Base-by-base conservation (phyloP, 1,139 yeast genomes). In the Kurtzmaniella quercitrusa region DNA sequence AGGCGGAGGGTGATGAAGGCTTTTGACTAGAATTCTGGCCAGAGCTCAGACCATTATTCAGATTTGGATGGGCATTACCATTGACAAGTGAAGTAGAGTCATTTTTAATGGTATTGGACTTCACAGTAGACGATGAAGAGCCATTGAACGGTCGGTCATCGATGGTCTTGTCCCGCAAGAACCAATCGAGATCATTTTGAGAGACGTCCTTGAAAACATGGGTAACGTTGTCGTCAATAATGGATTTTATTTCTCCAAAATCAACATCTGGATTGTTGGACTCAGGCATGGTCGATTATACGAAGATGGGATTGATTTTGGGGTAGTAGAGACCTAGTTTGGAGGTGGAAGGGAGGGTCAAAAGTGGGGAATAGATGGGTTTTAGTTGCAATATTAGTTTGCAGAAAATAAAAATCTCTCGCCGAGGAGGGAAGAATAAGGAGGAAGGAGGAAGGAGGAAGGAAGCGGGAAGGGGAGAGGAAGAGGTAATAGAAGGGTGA, bases 161-260 rank as follows among this genome's bases (percentile, higher is more conserved):
- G 10, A 56, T 52, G 19, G 49, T 47, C 3, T 60, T 48, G 44
- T 63, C 69, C 45, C 81, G 61, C 16, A 79, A 60, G 47, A 79
- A 67, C 83, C 82, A 79, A 50, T 76, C 75, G 12, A 72, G 67
- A 46, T 72, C 76, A 17, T 61, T 57, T 41, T 58, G 61, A 31
- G 58, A 56, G 16, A 69, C 62, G 2, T 67, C 71, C 43, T 59
- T 56, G 25, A 62, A 53, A 41, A 57, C 55, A 9, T 48, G 42
- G 37, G 43, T 49, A n/a, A 50, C 47, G 34, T 57, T 59, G 23
- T 54, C 52, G 27, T 60, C 59, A 31, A 59, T 43, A 2, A 56
- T 44, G 19, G 48, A 51, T 41, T 57, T 48, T 37, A 58, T 53
- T 17, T 51, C 52, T 1, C 50, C 55, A 38, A 57, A 43, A 42